These are phyloP conservation scores for Cladosporium sp. DNA, from an alignment of 2,329 filamentous ascomycete species.

Conservation along the genomic window DNA sequence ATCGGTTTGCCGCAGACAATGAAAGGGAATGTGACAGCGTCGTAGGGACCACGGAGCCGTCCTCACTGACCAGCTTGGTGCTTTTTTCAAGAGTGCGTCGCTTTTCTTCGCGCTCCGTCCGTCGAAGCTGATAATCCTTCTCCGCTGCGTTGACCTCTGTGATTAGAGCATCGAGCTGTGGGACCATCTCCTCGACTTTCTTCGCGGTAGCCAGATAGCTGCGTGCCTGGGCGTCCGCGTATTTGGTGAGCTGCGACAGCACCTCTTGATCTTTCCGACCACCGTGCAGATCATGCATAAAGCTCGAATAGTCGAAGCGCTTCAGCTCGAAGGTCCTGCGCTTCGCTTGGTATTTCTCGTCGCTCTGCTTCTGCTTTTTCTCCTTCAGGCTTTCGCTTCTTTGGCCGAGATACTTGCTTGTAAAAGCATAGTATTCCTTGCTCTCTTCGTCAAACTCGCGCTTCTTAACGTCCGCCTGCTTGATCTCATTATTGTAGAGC, in stretches of 20 bases:
- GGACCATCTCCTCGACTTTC: conserved; percentile 78
- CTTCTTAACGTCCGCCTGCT: conserved; percentile 93
- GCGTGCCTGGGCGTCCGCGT: conserved; percentile 82
- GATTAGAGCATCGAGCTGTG: conserved; percentile 82
- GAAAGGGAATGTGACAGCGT: conserved; percentile 24
- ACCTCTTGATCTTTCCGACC: conserved; percentile 98
- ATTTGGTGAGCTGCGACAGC: conserved; percentile 86
- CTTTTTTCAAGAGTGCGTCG: conserved; percentile 83
- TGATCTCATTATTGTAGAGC: conserved; percentile 92
- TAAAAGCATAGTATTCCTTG: conserved; percentile 95
- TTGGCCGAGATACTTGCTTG: conserved; percentile 92
- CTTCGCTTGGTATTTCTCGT: conserved; percentile 93
- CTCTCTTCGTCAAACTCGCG: conserved; percentile 98
- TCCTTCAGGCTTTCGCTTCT: conserved; percentile 92
- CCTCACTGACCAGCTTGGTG: conserved; percentile 46
- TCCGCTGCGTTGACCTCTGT: conserved; percentile 87
- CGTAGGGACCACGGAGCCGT: conserved; percentile 24
- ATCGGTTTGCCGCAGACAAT: conserved; percentile 20
- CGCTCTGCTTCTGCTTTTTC: conserved; percentile 91
- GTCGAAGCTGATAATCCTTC: conserved; percentile 92
- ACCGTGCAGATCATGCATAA: conserved; percentile 98
- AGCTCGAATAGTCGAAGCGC: conserved; percentile 96
- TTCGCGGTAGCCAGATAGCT: conserved; percentile 77
- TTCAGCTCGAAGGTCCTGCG: conserved; percentile 92
- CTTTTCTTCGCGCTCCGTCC: conserved; percentile 94